Base-by-base conservation (phyloP, 257 asterid genomes). In the Fraxinus anomala region DNA sequence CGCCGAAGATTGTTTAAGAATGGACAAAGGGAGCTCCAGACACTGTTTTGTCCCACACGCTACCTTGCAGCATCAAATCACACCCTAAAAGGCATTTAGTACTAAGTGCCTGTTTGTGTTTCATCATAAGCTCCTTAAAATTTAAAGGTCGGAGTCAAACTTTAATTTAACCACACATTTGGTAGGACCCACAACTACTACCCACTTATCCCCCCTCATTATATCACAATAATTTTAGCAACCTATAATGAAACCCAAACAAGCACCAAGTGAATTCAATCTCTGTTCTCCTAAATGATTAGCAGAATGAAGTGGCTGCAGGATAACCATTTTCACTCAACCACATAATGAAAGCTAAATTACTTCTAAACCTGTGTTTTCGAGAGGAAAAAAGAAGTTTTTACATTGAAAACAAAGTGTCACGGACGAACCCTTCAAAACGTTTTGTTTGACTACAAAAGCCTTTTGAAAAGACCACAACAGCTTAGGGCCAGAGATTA, bases 31-130 rank as follows among this genome's bases (percentile, higher is more conserved):
- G 16, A 3, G 1, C 61, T 39, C 61, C 36, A 71, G 33, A 17
- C 61, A 71, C 2, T 59, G 56, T 49, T 26, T 77, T 49, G 37
- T 51, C 56, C 39, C 47, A 66, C 56, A 68, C 31, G 28, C 65
- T 61, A 49, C 13, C 23, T 3, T 56, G 28, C 17, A 24, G 36
- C 47, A 26, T 34, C 26, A 51, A n/a, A 3, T 23, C 56, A 67
- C 63, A 13, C 40, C 49, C 17, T 30, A n/a, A 44, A 36, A 39
- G 21, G 34, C n/a, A n/a, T 61, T 79, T 67, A 0, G 65, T 6
- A 14, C 13, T 42, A 23, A 37, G 51, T 42, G 5, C 51, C 9
- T 42, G 17, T 42, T 12, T 12, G 5, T 42, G 17, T 42, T 42
- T 42, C 51, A 42, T 42, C 3, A 42, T 42, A 42, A 42, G 51